A percentile compares a stretch with the other conserved stretches of the same genome.
Conservation (phyloP, 2,329 filamentous ascomycete genomes). For the Aspergillus pseudoviridinutans region DNA sequence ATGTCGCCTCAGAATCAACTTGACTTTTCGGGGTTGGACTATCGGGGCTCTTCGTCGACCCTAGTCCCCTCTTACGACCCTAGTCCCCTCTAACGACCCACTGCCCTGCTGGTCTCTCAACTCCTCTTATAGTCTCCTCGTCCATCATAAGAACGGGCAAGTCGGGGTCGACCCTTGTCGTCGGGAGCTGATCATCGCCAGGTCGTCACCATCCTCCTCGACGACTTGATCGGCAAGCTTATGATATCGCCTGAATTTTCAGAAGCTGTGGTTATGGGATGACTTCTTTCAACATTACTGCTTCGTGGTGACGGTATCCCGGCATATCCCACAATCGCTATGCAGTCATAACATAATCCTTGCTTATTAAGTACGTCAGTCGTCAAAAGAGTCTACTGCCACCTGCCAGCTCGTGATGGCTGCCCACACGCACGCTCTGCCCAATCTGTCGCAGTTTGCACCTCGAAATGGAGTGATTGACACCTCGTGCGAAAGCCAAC, state of each 20-base stretch:
- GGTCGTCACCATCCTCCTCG: not conserved
- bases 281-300: constrained; percentile 2
- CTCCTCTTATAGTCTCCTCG: not conserved
- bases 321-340: constrained; percentile 6
- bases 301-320: constrained; percentile 5
- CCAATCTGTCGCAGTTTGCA: constrained; percentile 13
- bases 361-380: constrained; percentile 4
- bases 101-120: not conserved
- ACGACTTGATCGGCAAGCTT: not conserved
- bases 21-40: constrained; percentile 13
- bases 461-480: constrained; percentile 5
- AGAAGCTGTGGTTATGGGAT: constrained; percentile 4
- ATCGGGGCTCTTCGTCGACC: constrained; percentile 9
- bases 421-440: constrained; percentile 12
- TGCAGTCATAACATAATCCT: constrained; percentile 11
- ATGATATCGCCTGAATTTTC: not conserved
- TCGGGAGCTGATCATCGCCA: constrained; percentile 5
- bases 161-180: constrained; percentile 1
- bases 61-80: constrained; percentile 4
- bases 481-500: constrained; percentile 8
- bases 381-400: not conserved
- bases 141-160: constrained; percentile 6
- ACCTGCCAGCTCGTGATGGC: constrained; percentile 14
- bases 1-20: not conserved
- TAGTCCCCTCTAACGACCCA: constrained; percentile 4